Percentiles rank a stretch among this genome's conserved stretches.
phyloP scores from a whole-genome alignment of 169 alveolate species.

The Cryptosporidium meleagridis region DNA sequence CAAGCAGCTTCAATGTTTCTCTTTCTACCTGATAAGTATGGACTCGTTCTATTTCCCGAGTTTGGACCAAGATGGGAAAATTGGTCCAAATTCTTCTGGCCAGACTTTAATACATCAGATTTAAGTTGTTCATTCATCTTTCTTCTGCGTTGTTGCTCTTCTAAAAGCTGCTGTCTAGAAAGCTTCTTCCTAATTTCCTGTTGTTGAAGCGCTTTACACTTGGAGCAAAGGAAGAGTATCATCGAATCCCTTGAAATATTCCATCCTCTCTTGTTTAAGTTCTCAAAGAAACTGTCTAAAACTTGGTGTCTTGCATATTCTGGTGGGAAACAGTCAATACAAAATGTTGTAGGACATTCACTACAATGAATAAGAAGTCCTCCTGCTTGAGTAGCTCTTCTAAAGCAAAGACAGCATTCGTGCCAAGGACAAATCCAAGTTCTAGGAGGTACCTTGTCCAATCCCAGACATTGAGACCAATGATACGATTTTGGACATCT shows the following conservation, averaged over 20 bases:
- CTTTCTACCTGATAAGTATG: constrained; percentile 57
- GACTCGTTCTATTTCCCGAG: constrained; percentile 14
- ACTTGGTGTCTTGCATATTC: constrained; percentile 82
- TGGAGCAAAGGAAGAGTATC: constrained; percentile 90
- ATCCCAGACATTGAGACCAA: constrained; percentile 83
- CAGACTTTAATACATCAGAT: constrained; percentile 71
- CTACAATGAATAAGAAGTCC: constrained; percentile 91
- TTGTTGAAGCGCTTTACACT: constrained; percentile 90
- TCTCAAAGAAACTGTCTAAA: constrained; percentile 87
- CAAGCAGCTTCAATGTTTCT: constrained; percentile 73
- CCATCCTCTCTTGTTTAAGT: constrained; percentile 88
- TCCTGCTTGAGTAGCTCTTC: constrained; percentile 91
- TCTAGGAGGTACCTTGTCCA: constrained; percentile 78
- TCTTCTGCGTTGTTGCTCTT: constrained; percentile 67
- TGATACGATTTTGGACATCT: constrained; percentile 92
- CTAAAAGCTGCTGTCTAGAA: constrained; percentile 85
- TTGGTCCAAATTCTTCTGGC: constrained; percentile 53
- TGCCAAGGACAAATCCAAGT: constrained; percentile 94
- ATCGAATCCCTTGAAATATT: constrained; percentile 87
- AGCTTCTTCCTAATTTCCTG: constrained; percentile 87
- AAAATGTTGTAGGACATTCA: constrained; percentile 90
- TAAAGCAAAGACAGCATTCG: constrained; percentile 90
- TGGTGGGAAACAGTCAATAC: constrained; percentile 93
- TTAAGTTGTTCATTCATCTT: constrained; percentile 72
- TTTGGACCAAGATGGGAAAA: constrained; percentile 14